phyloP scores from a whole-genome alignment of 2,329 filamentous ascomycete genomes.

The Fusarium transvaalense region DNA sequence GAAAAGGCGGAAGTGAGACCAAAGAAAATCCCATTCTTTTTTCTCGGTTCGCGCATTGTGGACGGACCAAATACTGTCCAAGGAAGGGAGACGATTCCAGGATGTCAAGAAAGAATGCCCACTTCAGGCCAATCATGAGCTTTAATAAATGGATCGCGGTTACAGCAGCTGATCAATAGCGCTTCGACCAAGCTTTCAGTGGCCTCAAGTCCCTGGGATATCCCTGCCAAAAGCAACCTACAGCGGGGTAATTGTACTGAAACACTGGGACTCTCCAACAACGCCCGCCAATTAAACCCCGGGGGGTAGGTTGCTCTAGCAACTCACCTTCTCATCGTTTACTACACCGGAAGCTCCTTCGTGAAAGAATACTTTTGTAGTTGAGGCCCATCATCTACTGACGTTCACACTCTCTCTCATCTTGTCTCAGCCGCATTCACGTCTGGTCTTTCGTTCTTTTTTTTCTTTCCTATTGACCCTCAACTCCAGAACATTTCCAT shows the following conservation, averaged over 20 bases:
- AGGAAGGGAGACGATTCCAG: constrained; percentile 21
- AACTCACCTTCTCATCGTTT: constrained; percentile 34
- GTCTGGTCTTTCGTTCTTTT: constrained; percentile 32
- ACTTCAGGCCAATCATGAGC: constrained; percentile 25
- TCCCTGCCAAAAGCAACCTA: constrained; percentile 39
- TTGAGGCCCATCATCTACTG: constrained; percentile 25
- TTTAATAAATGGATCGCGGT: constrained; percentile 20
- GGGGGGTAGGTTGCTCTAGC: constrained; percentile 41
- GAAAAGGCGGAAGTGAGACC: constrained; percentile 28
- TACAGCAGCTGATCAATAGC: constrained; percentile 36
- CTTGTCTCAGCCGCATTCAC: constrained; percentile 43
- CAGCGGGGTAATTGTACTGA: constrained; percentile 47
- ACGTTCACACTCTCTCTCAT: constrained; percentile 32
- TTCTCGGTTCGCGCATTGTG: constrained; percentile 30
- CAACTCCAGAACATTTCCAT: constrained; percentile 21
- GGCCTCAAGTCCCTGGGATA: constrained; percentile 31
- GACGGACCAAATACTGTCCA: constrained; percentile 37
- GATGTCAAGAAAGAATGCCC: constrained; percentile 11
- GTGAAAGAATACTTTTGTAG: constrained; percentile 44
- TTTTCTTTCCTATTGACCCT: constrained; percentile 19
- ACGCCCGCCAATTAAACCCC: constrained; percentile 38
- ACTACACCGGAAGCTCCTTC: constrained; percentile 18
- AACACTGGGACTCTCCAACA: constrained; percentile 41
- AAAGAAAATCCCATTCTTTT: constrained; percentile 19
- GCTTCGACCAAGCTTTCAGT: constrained; percentile 39